Evolutionary conservation across 2,329 filamentous ascomycete genomes (phyloP), one percentile per base, ranked within the genome.

Genomic region (Cryphonectria radicalis): DNA sequence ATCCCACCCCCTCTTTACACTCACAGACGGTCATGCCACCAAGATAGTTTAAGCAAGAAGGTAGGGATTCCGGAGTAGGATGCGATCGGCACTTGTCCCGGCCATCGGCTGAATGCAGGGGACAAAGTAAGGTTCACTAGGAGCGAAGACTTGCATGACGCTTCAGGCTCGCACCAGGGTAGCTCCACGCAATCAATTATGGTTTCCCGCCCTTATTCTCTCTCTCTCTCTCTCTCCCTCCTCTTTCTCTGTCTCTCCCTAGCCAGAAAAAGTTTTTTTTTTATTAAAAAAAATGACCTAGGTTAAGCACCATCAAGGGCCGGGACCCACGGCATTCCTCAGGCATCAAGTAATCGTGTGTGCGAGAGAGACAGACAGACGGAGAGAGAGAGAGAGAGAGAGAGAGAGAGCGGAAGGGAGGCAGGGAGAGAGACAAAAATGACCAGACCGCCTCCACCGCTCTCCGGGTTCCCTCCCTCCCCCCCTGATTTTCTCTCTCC

Each of bases 21-120:
- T 4, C 10, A 50, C 19, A 50, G 19, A 7, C 13, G 28, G 25
- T 32, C 55, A 59, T 28, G 55, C 55, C 25, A 50, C 46, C 19
- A n/a, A 7, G 46, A n/a, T 50, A 50, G 19, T 22, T 22, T 22
- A 22, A 46, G 8, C 11, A 46, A 46, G 19, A n/a, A 22, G n/a
- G n/a, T 17, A 17, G n/a, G 53, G 53, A 4, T 32, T 32, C 55
- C 55, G 55, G 55, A 32, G 55, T 32, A 32, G 55, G 55, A 59
- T 59, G 55, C 55, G 55, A 59, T 59, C 55, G 55, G 55, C 55
- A 59, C 28, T 19, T 59, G 53, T 28, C 13, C n/a, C 53, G 55
- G 25, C 55, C 25, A 28, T 59, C 28, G 55, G 55, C 25, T 59
- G 25, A 59, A 59, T 35, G 55, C 25, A 59, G 55, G 13, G 13